A percentile compares a stretch with the other conserved stretches of the same genome.
Evolutionary conservation across 768 basidiomycete species (phyloP).

Genomic region (Phaeotremella fagi): DNA sequence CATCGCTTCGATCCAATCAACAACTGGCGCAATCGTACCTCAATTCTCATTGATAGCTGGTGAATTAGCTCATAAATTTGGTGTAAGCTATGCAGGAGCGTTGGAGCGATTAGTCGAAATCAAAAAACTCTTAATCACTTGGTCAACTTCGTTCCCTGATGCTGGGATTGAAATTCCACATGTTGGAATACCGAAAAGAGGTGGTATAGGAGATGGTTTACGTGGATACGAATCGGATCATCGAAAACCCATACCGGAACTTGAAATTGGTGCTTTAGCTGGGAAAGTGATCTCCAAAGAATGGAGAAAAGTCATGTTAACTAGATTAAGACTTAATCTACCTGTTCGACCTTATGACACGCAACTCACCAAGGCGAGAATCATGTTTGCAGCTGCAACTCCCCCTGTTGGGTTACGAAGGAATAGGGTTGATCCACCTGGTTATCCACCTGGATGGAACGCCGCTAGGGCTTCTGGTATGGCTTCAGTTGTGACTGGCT

Average conservation of each 20-base stretch:
- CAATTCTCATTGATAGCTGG: constrained; percentile 2
- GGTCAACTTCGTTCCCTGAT: constrained; percentile 30
- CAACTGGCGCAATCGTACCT: constrained; percentile 5
- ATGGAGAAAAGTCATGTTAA: constrained; percentile 17
- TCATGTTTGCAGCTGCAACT: constrained; percentile 5
- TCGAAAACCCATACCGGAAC: constrained; percentile 24
- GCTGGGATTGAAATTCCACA: constrained; percentile 17
- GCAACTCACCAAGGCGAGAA: constrained; percentile 11
- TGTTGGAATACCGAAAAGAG: constrained; percentile 8
- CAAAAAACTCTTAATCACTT: constrained; percentile 19
- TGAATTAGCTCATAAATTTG: constrained; percentile 16
- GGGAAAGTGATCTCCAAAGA: constrained; percentile 14
- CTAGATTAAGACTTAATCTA: constrained; percentile 5
- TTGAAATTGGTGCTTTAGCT: constrained; percentile 15
- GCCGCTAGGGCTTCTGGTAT: not conserved
- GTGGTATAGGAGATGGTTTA: constrained; percentile 19
- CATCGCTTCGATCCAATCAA: constrained; percentile 8
- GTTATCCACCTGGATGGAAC: not conserved
- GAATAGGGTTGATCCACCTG: not conserved
- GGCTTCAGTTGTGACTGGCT: not conserved
- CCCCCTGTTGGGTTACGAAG: not conserved
- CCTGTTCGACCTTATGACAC: constrained; percentile 13
- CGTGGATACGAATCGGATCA: constrained; percentile 19
- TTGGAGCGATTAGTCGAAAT: constrained; percentile 10
- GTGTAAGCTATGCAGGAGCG: not conserved